A percentile compares a stretch with the other conserved stretches of the same genome.
These are phyloP conservation scores for Avena sativa DNA, from an alignment of 176 grass and related monocot species.

Conservation along the genomic window DNA sequence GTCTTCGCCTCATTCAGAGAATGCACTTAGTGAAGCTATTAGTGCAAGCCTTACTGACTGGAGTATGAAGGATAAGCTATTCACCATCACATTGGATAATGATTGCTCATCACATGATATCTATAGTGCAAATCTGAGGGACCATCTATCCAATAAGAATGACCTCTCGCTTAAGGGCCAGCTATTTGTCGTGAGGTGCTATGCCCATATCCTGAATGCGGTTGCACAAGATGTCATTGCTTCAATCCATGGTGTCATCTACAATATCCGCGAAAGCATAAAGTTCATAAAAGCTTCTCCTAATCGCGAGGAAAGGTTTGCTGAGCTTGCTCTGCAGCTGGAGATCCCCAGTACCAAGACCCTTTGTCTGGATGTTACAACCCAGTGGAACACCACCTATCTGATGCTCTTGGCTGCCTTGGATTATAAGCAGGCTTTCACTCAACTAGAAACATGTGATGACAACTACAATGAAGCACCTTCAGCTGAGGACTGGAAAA, in stretches of 20 bases:
- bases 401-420: constrained; percentile 70
- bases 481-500: constrained; percentile 66
- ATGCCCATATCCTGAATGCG: constrained; percentile 66
- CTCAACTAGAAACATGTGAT: constrained; percentile 62
- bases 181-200: constrained; percentile 77
- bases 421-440: constrained; percentile 72
- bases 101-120: constrained; percentile 80
- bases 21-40: constrained; percentile 75
- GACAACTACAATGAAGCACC: constrained; percentile 75
- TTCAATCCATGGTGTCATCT: constrained; percentile 73
- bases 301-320: constrained; percentile 66
- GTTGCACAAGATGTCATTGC: constrained; percentile 71
- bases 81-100: constrained; percentile 74
- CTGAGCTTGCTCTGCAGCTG: constrained; percentile 62
- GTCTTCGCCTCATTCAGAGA: constrained; percentile 75
- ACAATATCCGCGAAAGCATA: constrained; percentile 81
- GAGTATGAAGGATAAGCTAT: constrained; percentile 70
- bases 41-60: constrained; percentile 62
- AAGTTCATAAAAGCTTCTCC: constrained; percentile 77
- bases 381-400: constrained; percentile 78
- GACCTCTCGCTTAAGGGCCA: constrained; percentile 68
- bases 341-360: constrained; percentile 74
- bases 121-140: constrained; percentile 79
- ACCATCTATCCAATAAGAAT: constrained; percentile 69
- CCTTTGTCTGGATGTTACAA: constrained; percentile 67